Percentiles rank a stretch among this genome's conserved stretches.
Evolutionary conservation across 2,329 filamentous ascomycete species (phyloP).

Genomic region (Pseudogymnoascus sp.): DNA sequence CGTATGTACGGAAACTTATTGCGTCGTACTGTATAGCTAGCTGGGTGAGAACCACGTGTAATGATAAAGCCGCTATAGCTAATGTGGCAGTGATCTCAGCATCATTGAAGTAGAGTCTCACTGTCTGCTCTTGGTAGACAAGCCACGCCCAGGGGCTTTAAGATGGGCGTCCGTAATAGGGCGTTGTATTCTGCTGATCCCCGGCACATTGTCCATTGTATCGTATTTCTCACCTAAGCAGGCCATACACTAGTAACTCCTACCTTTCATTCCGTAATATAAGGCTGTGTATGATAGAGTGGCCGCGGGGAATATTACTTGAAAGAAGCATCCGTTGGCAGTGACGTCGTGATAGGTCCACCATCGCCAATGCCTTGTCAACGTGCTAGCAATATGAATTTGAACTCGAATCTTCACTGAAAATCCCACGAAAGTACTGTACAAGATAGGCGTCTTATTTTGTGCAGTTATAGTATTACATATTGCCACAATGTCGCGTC

Average conservation of each 20-base stretch:
- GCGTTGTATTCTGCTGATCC: not conserved
- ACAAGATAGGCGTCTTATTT: not conserved
- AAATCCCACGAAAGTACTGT: not conserved
- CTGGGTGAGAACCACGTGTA: not conserved
- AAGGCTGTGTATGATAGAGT: not conserved
- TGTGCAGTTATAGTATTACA: slow-evolving; percentile 1
- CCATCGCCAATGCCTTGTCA: not conserved
- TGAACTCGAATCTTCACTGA: not conserved
- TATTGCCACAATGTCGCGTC: slow-evolving; percentile 12
- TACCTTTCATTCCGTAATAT: not conserved
- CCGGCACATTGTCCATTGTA: too few relatives aligned
- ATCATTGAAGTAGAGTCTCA: not conserved
- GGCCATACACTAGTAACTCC: not conserved
- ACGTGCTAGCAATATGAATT: not conserved
- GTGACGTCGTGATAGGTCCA: not conserved
- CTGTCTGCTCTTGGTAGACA: too few relatives aligned
- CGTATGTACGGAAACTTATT: not conserved
- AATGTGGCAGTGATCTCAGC: not conserved
- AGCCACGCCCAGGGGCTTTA: not conserved
- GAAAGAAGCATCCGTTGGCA: not conserved
- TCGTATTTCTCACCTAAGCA: not conserved
- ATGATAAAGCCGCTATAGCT: not conserved
- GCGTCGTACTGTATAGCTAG: not conserved
- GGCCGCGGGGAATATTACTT: not conserved
- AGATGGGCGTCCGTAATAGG: not conserved